A percentile compares a stretch with the other conserved stretches of the same genome.
These are phyloP conservation scores for Tetrahymena thermophila DNA, from an alignment of 73 alveolate genomes.

Conservation along the genomic window DNA sequence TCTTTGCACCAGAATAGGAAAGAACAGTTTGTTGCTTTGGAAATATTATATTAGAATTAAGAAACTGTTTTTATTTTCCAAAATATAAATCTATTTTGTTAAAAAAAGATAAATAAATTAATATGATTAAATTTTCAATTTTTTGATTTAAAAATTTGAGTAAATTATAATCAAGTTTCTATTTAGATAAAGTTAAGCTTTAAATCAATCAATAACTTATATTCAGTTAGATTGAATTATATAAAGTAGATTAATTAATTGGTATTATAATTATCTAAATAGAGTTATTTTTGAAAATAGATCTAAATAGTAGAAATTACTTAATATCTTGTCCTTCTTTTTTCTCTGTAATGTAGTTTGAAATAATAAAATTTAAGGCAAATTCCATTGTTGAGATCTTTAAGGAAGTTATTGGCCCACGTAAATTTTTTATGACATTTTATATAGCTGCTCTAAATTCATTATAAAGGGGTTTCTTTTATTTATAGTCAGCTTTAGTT, in stretches of 20 bases:
- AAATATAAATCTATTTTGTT: neutral
- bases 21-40: slow-evolving; percentile 63
- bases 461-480: neutral
- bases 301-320: neutral
- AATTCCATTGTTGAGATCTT: neutral
- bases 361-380: neutral
- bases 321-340: neutral
- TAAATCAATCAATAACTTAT: no score
- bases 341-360: neutral
- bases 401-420: neutral
- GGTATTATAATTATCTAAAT: no score
- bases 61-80: neutral
- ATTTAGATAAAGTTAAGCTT: no score
- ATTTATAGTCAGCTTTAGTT: neutral
- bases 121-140: no score
- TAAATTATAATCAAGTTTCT: no score
- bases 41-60: slow-evolving; percentile 16
- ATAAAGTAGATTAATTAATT: no score
- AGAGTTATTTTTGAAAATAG: no score
- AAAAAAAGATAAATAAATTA: neutral
- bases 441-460: neutral
- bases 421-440: neutral
- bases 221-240: no score
- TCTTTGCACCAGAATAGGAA: slow-evolving; percentile 81
- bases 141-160: no score